Conservation (phyloP, 352 stramenopile species). For the Globisporangium rhizosaccharum region DNA sequence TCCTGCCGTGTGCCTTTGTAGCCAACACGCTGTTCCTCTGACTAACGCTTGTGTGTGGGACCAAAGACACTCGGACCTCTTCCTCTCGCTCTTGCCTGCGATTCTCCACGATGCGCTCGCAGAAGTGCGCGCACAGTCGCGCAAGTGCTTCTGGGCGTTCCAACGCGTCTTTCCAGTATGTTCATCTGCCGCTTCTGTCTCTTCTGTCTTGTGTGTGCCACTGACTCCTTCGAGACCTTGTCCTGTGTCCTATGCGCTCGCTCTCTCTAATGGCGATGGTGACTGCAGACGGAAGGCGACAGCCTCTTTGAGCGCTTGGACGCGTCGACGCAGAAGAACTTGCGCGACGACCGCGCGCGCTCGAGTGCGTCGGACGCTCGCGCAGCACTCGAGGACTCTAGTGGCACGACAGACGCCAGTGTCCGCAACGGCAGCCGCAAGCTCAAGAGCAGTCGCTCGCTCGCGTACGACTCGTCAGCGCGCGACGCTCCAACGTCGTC, state of each 20-base stretch:
- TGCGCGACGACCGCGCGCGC: slow-evolving; percentile 38
- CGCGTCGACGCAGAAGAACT: slow-evolving; percentile 58
- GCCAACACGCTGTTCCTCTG: background rate
- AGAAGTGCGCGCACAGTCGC: slow-evolving; percentile 69
- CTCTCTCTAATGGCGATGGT: background rate
- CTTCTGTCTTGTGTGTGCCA: background rate
- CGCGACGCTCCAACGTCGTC: background rate
- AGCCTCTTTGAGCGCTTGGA: slow-evolving; percentile 52
- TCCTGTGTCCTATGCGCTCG: no score
- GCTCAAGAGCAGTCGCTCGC: slow-evolving; percentile 12
- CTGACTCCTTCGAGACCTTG: no score
- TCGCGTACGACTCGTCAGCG: slow-evolving; percentile 5
- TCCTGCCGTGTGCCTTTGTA: slow-evolving; percentile 4
- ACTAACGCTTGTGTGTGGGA: background rate
- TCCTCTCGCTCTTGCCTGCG: slow-evolving; percentile 48
- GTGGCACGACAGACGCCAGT: background rate
- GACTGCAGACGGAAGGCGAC: slow-evolving; percentile 38
- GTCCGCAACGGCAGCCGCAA: slow-evolving; percentile 5
- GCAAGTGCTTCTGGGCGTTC: slow-evolving; percentile 79
- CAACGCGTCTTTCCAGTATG: slow-evolving; percentile 59
- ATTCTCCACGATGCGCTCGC: slow-evolving; percentile 63
- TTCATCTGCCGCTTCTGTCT: background rate
- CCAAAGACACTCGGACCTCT: slow-evolving; percentile 47
- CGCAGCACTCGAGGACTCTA: background rate
- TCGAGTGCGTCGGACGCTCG: slow-evolving; percentile 3